phyloP scores from a whole-genome alignment of 495 filamentous ascomycete species.

The Staphylotrichum tortipilum region DNA sequence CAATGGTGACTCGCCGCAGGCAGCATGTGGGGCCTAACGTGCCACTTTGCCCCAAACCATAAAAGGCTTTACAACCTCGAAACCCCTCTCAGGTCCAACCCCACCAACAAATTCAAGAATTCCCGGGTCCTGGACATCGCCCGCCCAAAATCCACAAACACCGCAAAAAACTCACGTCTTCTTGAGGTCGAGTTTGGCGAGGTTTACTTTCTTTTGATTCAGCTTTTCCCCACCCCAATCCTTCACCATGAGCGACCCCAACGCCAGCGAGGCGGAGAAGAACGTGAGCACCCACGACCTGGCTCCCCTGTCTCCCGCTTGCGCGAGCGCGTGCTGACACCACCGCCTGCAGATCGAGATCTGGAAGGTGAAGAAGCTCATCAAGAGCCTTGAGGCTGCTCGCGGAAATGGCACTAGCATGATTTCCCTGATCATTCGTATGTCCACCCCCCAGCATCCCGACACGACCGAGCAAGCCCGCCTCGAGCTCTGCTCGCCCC shows the following conservation, averaged over 20 bases:
- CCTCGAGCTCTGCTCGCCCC: too few species aligned
- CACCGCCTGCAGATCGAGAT: slow-evolving; percentile 51
- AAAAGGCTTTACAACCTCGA: slow-evolving; percentile 19
- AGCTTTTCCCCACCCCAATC: not conserved
- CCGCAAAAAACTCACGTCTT: not conserved
- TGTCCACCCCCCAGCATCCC: slow-evolving; percentile 31
- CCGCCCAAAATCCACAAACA: not conserved
- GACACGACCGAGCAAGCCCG: slow-evolving; percentile 9
- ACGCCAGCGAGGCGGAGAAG: slow-evolving; percentile 92
- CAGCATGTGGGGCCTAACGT: not conserved
- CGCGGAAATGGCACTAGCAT: slow-evolving; percentile 94
- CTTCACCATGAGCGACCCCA: slow-evolving; percentile 78
- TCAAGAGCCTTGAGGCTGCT: slow-evolving; percentile 88
- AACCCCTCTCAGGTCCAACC: slow-evolving; percentile 24
- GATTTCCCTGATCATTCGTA: slow-evolving; percentile 98
- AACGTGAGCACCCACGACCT: slow-evolving; percentile 57
- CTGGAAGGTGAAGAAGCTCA: slow-evolving; percentile 90
- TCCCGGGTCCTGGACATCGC: slow-evolving; percentile 3
- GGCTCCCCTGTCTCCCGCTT: too few species aligned
- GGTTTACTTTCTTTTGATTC: not conserved
- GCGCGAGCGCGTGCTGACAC: slow-evolving; percentile 11
- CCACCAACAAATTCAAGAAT: slow-evolving; percentile 22
- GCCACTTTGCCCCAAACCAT: slow-evolving; percentile 9
- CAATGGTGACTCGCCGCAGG: slow-evolving; percentile 16
- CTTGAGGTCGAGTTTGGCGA: slow-evolving; percentile 3